Percentiles rank a stretch among this genome's conserved stretches.
phyloP scores from a whole-genome alignment of 1,284 basidiomycete species.

The Marasmius oreades region DNA sequence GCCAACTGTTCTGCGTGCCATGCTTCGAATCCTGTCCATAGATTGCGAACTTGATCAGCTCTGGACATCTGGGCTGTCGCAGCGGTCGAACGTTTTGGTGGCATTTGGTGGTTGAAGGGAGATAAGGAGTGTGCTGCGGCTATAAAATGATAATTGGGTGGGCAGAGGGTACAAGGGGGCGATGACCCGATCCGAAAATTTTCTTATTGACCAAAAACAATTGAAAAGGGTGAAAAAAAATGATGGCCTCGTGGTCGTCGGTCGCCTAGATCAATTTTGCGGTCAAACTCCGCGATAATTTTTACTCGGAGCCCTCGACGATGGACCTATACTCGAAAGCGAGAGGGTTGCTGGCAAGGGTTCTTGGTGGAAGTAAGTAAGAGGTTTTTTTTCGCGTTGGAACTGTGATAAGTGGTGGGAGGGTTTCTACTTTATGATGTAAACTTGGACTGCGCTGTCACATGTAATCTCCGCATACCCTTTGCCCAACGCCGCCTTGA shows the following conservation, averaged over 20 bases:
- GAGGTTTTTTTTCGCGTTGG: neutral
- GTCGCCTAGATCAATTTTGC: neutral
- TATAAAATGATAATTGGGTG: neutral
- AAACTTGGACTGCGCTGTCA: neutral
- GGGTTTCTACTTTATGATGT: conserved; percentile 1
- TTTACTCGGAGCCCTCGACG: neutral
- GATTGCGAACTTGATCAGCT: conserved; percentile 8
- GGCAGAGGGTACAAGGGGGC: conserved; percentile 6
- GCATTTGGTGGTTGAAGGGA: neutral
- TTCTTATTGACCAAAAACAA: neutral
- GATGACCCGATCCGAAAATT: conserved; percentile 2
- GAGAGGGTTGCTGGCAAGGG: too few species aligned
- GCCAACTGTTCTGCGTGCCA: conserved; percentile 10
- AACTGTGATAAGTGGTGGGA: neutral
- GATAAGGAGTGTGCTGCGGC: neutral
- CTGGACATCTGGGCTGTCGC: neutral
- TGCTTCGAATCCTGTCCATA: conserved; percentile 12
- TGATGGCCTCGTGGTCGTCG: conserved; percentile 2
- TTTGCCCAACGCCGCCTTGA: neutral
- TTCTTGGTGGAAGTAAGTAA: too few species aligned
- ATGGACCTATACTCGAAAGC: too few species aligned
- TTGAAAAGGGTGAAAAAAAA: neutral
- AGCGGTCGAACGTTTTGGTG: conserved; percentile 1
- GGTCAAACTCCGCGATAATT: neutral
- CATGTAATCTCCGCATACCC: conserved; percentile 1